phyloP scores from a whole-genome alignment of 2,329 filamentous ascomycete genomes.

The Verruconis gallopava region DNA sequence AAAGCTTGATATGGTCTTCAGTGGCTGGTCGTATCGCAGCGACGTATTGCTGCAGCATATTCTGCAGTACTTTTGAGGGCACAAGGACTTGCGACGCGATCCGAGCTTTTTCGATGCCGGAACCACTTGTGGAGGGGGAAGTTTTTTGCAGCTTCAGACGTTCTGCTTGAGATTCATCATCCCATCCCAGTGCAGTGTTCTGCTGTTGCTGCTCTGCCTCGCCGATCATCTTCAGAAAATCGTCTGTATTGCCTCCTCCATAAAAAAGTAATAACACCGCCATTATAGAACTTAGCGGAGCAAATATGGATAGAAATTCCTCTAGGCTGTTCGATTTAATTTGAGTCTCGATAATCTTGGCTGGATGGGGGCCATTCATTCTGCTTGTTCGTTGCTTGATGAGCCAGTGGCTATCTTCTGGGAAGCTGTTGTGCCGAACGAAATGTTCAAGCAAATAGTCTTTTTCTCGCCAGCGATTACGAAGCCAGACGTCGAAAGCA shows the following conservation, averaged over 20 bases:
- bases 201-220: conserved; percentile 7
- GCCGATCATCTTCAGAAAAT: conserved; percentile 6
- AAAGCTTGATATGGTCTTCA: background rate
- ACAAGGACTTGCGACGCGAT: background rate
- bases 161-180: conserved; percentile 3
- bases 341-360: conserved; percentile 34
- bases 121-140: background rate
- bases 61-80: conserved; percentile 2
- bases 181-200: background rate
- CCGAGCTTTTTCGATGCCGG: background rate
- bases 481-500: conserved; percentile 73
- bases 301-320: conserved; percentile 39
- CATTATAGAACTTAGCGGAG: conserved; percentile 37
- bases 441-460: conserved; percentile 80
- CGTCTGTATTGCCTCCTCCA: conserved; percentile 14
- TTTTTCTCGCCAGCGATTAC: conserved; percentile 82
- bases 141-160: conserved; percentile 1
- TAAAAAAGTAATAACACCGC: conserved; percentile 35
- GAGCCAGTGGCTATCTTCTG: conserved; percentile 41
- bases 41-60: conserved; percentile 9
- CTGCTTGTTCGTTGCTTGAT: conserved; percentile 9
- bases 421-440: conserved; percentile 60
- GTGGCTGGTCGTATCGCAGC: conserved; percentile 4
- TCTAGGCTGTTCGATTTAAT: conserved; percentile 38
- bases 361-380: conserved; percentile 16